Evolutionary conservation across 2,329 filamentous ascomycete genomes (phyloP).

Genomic region (Pseudonectria buxi): DNA sequence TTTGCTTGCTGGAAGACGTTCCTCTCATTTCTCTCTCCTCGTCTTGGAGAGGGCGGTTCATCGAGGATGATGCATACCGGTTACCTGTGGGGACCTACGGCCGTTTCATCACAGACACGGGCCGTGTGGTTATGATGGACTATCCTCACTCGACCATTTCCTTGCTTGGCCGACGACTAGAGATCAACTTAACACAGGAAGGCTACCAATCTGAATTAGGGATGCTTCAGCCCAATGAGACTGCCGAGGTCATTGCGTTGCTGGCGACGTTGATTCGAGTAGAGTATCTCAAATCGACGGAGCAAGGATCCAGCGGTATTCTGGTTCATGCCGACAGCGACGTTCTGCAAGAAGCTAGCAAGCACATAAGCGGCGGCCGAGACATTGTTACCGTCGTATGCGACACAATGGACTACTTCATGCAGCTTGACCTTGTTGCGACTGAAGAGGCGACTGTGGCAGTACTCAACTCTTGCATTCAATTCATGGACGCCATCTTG

Average conservation of each 20-base stretch:
- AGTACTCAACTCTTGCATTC: slow-evolving; percentile 63
- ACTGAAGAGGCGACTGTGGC: slow-evolving; percentile 60
- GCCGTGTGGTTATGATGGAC: slow-evolving; percentile 69
- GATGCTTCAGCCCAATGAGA: slow-evolving; percentile 51
- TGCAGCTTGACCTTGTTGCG: slow-evolving; percentile 49
- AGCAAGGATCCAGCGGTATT: slow-evolving; percentile 19
- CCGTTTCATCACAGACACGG: slow-evolving; percentile 70
- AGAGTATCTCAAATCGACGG: slow-evolving; percentile 33
- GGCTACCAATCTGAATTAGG: slow-evolving; percentile 47
- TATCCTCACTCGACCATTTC: slow-evolving; percentile 73
- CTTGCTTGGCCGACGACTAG: slow-evolving; percentile 69
- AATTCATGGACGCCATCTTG: slow-evolving; percentile 70
- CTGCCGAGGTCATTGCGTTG: slow-evolving; percentile 67
- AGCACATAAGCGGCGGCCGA: slow-evolving; percentile 50
- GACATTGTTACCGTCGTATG: slow-evolving; percentile 79
- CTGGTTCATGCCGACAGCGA: slow-evolving; percentile 30
- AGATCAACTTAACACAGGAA: slow-evolving; percentile 56
- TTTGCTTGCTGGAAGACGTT: slow-evolving; percentile 59
- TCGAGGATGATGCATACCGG: slow-evolving; percentile 47
- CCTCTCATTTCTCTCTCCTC: slow-evolving; percentile 52
- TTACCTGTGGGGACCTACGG: slow-evolving; percentile 62
- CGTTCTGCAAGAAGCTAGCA: slow-evolving; percentile 48
- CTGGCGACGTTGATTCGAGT: slow-evolving; percentile 63
- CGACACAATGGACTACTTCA: slow-evolving; percentile 71
- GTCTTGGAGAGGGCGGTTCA: slow-evolving; percentile 36